Conservation (phyloP, 768 basidiomycete genomes). For the Panus rudis region DNA sequence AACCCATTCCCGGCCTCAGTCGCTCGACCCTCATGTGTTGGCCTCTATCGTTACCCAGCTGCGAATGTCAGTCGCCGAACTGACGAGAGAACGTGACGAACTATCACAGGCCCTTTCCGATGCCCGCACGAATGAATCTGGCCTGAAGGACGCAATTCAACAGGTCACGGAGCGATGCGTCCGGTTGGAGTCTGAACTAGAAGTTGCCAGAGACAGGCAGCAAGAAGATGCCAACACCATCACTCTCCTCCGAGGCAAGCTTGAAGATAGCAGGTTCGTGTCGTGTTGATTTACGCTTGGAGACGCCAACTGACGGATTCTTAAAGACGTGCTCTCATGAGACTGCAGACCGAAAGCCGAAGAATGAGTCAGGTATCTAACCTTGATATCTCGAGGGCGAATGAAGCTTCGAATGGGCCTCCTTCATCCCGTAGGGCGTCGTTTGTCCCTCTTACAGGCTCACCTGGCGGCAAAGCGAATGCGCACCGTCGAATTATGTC, state of each 20-base stretch:
- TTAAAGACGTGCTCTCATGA: slow-evolving; percentile 75
- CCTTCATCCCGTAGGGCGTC: slow-evolving; percentile 64
- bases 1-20: slow-evolving; percentile 32
- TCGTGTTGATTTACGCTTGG: neutral
- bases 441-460: slow-evolving; percentile 65
- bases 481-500: slow-evolving; percentile 70
- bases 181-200: slow-evolving; percentile 48
- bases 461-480: slow-evolving; percentile 34
- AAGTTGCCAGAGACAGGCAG: slow-evolving; percentile 30
- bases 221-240: slow-evolving; percentile 78
- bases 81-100: slow-evolving; percentile 68
- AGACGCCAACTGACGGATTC: neutral
- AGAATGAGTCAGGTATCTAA: slow-evolving; percentile 47
- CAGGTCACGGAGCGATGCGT: slow-evolving; percentile 63
- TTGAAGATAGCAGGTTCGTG: slow-evolving; percentile 77
- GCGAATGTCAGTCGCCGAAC: slow-evolving; percentile 52
- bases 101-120: slow-evolving; percentile 45
- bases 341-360: slow-evolving; percentile 71
- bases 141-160: slow-evolving; percentile 55
- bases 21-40: slow-evolving; percentile 69
- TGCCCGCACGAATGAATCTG: slow-evolving; percentile 47
- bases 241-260: slow-evolving; percentile 66
- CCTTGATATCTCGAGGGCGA: slow-evolving; percentile 51
- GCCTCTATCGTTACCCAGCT: slow-evolving; percentile 72
- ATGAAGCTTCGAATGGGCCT: slow-evolving; percentile 33